Evolutionary conservation across 2,329 filamentous ascomycete genomes (phyloP).

Genomic region (Lizonia empirigonia): DNA sequence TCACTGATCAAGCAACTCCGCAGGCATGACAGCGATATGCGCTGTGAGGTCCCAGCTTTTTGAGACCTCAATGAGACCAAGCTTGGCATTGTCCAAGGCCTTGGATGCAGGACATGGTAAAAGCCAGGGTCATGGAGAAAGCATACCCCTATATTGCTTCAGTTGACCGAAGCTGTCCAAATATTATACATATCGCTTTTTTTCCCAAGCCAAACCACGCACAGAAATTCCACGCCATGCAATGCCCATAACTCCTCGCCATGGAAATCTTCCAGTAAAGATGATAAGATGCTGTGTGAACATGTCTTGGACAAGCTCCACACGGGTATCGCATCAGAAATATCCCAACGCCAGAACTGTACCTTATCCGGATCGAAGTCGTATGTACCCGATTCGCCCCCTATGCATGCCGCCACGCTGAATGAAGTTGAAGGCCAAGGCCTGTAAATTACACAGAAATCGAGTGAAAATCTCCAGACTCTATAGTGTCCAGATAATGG

Average conservation of each 20-base stretch:
- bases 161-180: constrained; percentile 15
- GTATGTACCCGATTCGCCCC: constrained; percentile 22
- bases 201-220: constrained; percentile 20
- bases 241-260: constrained; percentile 40
- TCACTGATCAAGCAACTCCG: too few species aligned
- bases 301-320: constrained; percentile 24
- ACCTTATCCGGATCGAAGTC: constrained; percentile 29
- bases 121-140: not conserved
- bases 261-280: constrained; percentile 29
- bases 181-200: constrained; percentile 38
- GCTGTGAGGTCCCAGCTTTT: too few species aligned
- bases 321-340: constrained; percentile 39
- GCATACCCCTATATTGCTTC: constrained; percentile 12
- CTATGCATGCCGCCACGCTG: constrained; percentile 26
- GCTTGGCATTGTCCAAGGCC: too few species aligned
- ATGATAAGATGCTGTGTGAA: constrained; percentile 34
- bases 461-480: constrained; percentile 9
- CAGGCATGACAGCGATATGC: too few species aligned
- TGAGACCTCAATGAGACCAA: too few species aligned
- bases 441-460: constrained; percentile 30
- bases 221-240: constrained; percentile 29
- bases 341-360: constrained; percentile 34
- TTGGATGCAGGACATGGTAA: too few species aligned
- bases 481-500: not conserved
- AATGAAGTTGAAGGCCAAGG: constrained; percentile 32